phyloP scores from a whole-genome alignment of 2,329 filamentous ascomycete genomes.

The Colletotrichum sp. region DNA sequence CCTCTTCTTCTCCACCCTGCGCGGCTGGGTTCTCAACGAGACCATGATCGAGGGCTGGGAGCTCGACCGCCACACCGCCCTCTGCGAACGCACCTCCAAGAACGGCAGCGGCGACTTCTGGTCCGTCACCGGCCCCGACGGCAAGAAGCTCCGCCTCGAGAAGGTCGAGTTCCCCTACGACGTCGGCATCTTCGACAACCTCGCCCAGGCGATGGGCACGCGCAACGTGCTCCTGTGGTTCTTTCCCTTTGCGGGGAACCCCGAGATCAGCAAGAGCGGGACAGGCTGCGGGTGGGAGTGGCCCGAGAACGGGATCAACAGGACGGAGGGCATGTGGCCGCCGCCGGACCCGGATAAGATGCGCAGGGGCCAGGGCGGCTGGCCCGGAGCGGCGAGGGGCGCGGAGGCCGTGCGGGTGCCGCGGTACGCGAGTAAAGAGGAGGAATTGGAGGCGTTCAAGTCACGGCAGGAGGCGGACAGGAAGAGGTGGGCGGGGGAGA shows the following conservation, averaged over 20 bases:
- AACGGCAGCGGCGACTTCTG: conserved; percentile 45
- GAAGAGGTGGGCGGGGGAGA: conserved; percentile 34
- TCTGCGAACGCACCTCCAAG: conserved; percentile 51
- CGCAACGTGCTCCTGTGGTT: conserved; percentile 71
- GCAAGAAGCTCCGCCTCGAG: conserved; percentile 53
- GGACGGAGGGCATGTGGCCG: conserved; percentile 64
- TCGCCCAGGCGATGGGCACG: conserved; percentile 78
- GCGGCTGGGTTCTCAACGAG: conserved; percentile 69
- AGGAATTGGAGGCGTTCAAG: conserved; percentile 54
- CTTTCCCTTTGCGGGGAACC: conserved; percentile 66
- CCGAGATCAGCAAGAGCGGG: conserved; percentile 42
- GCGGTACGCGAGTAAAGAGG: conserved; percentile 43
- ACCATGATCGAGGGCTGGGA: conserved; percentile 87
- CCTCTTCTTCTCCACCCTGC: conserved; percentile 67
- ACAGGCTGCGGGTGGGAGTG: conserved; percentile 62
- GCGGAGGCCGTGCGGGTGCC: conserved; percentile 36
- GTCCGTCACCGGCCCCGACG: conserved; percentile 40
- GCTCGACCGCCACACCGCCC: conserved; percentile 65
- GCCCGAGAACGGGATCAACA: conserved; percentile 80
- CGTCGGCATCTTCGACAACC: conserved; percentile 75
- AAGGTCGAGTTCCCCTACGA: conserved; percentile 85
- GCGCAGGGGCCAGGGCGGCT: conserved; percentile 42
- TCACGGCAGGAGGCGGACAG: conserved; percentile 55
- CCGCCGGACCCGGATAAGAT: conserved; percentile 67
- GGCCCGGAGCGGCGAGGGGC: conserved; percentile 39